Evolutionary conservation across 257 asterid genomes (phyloP).

Genomic region (Fraxinus excelsior): DNA sequence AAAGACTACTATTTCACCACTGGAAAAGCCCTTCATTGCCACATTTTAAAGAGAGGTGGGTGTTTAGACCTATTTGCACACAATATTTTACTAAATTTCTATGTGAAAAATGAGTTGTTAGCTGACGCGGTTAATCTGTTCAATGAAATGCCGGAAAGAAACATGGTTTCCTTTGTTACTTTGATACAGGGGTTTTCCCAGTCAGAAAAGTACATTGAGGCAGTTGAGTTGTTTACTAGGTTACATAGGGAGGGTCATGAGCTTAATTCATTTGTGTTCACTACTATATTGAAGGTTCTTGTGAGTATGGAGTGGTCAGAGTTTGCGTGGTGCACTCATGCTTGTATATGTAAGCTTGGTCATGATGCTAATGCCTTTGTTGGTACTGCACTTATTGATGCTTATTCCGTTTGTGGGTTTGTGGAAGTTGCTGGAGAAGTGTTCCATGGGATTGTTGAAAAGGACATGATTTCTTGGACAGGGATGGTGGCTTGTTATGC

Average conservation of each 20-base stretch:
- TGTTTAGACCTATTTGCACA: slow-evolving; percentile 68
- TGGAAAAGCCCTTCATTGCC: slow-evolving; percentile 46
- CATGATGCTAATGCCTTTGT: slow-evolving; percentile 64
- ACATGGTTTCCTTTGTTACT: slow-evolving; percentile 59
- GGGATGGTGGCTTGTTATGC: slow-evolving; percentile 86
- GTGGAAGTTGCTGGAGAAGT: slow-evolving; percentile 57
- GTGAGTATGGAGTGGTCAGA: slow-evolving; percentile 48
- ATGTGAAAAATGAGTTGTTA: slow-evolving; percentile 38
- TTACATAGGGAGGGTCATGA: slow-evolving; percentile 54
- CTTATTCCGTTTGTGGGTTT: slow-evolving; percentile 68
- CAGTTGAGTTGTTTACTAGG: slow-evolving; percentile 38
- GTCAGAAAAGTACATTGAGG: slow-evolving; percentile 31
- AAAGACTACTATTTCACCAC: slow-evolving; percentile 33
- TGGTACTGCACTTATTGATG: slow-evolving; percentile 72
- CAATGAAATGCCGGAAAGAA: slow-evolving; percentile 54
- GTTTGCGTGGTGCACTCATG: slow-evolving; percentile 40
- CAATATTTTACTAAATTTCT: slow-evolving; percentile 58
- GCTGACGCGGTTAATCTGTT: slow-evolving; percentile 42
- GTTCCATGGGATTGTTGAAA: slow-evolving; percentile 53
- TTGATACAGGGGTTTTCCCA: slow-evolving; percentile 50
- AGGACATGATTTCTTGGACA: slow-evolving; percentile 89
- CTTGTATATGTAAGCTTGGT: slow-evolving; percentile 48
- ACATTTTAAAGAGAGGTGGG: slow-evolving; percentile 45
- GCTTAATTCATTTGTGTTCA: slow-evolving; percentile 55
- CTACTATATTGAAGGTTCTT: slow-evolving; percentile 48